Conservation (phyloP, 129 eudicot genomes). For the Flaveria trinervia region DNA sequence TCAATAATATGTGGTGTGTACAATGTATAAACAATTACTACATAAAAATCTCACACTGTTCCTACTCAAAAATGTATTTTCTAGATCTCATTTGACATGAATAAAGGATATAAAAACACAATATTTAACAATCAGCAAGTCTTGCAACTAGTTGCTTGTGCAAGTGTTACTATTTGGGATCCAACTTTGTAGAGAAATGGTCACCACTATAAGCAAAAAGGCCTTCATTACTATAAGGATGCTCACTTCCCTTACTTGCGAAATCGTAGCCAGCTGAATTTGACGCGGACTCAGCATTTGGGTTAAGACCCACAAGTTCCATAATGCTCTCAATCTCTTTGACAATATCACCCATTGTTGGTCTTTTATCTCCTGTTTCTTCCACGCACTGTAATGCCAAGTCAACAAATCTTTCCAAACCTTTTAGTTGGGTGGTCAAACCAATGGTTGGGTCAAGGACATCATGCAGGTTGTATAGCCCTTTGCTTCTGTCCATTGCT, state of each 20-base stretch:
- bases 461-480: constrained; percentile 50
- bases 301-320: constrained; percentile 57
- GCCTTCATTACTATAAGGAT: constrained; percentile 52
- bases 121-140: not conserved
- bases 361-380: constrained; percentile 60
- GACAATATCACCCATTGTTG: constrained; percentile 75
- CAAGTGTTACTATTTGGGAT: constrained; percentile 34
- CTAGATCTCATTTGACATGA: constrained; percentile 20
- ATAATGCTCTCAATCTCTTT: constrained; percentile 65
- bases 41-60: constrained; percentile 10
- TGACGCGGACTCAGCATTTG: constrained; percentile 53
- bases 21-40: not conserved
- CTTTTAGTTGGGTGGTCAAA: constrained; percentile 35
- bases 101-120: not conserved
- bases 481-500: constrained; percentile 57
- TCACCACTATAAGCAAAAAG: constrained; percentile 53
- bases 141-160: constrained; percentile 1
- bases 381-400: constrained; percentile 68
- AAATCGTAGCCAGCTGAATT: constrained; percentile 42
- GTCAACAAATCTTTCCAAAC: constrained; percentile 65
- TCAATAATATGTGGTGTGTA: no score
- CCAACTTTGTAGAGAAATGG: constrained; percentile 33
- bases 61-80: not conserved
- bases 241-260: constrained; percentile 34
- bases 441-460: constrained; percentile 66